These are phyloP conservation scores for Otatea glauca DNA, from an alignment of 176 grass and related monocot genomes.

Conservation along the genomic window DNA sequence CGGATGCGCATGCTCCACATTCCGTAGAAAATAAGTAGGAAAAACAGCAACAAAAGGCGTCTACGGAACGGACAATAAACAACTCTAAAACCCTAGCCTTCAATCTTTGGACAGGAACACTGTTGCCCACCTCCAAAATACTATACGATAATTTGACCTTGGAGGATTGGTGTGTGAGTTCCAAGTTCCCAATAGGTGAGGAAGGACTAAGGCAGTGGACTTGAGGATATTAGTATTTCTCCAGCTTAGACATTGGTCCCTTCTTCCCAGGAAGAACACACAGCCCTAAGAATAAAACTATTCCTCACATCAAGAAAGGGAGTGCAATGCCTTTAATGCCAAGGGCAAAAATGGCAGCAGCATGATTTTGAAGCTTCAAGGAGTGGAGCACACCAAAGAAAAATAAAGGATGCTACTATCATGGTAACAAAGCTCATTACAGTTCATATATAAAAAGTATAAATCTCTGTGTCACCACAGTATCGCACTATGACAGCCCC, in stretches of 20 bases:
- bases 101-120: constrained; percentile 8
- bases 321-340: constrained; percentile 42
- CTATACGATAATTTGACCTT: constrained; percentile 33
- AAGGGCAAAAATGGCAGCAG: constrained; percentile 34
- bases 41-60: not conserved
- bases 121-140: constrained; percentile 5
- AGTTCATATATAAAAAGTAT: constrained; percentile 12
- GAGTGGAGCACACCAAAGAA: constrained; percentile 19
- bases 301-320: constrained; percentile 42
- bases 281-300: constrained; percentile 47
- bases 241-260: constrained; percentile 45
- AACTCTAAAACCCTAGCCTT: not conserved
- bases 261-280: constrained; percentile 58
- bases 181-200: constrained; percentile 50
- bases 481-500: constrained; percentile 41
- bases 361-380: constrained; percentile 30
- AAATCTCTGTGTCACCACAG: constrained; percentile 15
- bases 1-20: constrained; percentile 27
- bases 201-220: constrained; percentile 34
- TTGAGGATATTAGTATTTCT: constrained; percentile 28
- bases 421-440: constrained; percentile 28
- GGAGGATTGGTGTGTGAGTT: constrained; percentile 25
- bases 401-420: not conserved
- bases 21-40: not conserved
- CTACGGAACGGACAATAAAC: constrained; percentile 38